Evolutionary conservation across 805 yeast genomes (phyloP).

Genomic region (Wickerhamomyces bovis): DNA sequence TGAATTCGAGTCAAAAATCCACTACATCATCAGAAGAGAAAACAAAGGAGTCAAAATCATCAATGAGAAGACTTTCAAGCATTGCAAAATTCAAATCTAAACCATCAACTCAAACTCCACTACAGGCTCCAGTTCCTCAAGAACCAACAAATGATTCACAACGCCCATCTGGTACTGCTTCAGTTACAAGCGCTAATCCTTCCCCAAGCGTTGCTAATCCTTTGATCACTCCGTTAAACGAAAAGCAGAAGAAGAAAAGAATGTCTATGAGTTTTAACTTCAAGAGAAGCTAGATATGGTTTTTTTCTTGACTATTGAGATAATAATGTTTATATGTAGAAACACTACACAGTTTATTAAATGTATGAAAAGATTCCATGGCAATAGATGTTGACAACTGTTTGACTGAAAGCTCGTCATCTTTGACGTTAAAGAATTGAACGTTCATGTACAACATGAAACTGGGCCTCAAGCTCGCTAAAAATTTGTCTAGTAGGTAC

Average conservation of each 20-base stretch:
- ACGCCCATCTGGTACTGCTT: not conserved
- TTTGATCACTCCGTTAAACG: not conserved
- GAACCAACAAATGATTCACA: not conserved
- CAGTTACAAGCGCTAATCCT: not conserved
- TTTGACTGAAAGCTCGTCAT: too few relatives aligned
- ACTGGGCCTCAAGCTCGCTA: too few relatives aligned
- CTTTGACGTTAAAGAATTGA: too few relatives aligned
- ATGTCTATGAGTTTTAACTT: constrained; percentile 21
- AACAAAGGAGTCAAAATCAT: not conserved
- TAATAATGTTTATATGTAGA: too few relatives aligned
- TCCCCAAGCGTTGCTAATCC: not conserved
- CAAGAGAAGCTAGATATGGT: constrained; percentile 5
- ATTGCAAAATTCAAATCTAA: constrained; percentile 2
- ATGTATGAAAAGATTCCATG: too few relatives aligned
- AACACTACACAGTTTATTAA: too few relatives aligned
- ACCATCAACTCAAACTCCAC: not conserved
- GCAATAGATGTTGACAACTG: too few relatives aligned
- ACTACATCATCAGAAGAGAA: constrained; percentile 13
- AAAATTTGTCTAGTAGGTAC: too few relatives aligned
- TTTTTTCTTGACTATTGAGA: too few relatives aligned
- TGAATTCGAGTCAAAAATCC: constrained; percentile 15
- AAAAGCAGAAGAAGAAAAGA: constrained; percentile 17
- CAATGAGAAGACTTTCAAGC: not conserved
- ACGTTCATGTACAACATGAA: too few relatives aligned
- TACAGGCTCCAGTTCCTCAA: not conserved